phyloP scores from a whole-genome alignment of 768 basidiomycete genomes.

The Tricholomella constricta region DNA sequence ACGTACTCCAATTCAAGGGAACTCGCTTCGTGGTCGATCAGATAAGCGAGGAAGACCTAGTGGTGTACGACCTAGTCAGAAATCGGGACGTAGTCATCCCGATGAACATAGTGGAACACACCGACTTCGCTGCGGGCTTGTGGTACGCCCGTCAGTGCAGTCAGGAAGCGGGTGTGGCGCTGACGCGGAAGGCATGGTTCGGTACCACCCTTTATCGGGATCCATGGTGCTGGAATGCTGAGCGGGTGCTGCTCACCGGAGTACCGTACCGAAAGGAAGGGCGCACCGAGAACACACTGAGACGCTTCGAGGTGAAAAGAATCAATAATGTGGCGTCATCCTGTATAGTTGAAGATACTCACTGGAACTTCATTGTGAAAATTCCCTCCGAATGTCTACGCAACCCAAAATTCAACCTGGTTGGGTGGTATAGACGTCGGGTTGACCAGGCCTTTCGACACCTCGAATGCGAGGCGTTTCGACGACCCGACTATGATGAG shows the following conservation, averaged over 20 bases:
- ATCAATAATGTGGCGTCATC: neutral
- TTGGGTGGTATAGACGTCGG: neutral
- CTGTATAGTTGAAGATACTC: neutral
- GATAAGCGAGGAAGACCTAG: neutral
- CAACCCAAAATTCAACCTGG: neutral
- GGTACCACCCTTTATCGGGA: neutral
- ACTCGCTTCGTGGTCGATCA: neutral
- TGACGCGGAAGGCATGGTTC: neutral
- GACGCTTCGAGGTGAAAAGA: neutral
- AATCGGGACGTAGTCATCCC: neutral
- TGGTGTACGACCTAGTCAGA: neutral
- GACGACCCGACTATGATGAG: neutral
- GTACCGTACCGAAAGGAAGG: neutral
- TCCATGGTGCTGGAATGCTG: constrained; percentile 3
- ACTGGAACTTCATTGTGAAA: neutral
- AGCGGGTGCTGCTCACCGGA: neutral
- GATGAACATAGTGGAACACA: neutral
- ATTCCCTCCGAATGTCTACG: neutral
- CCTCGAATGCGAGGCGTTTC: neutral
- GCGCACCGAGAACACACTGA: neutral
- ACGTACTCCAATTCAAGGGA: neutral
- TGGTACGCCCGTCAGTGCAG: neutral
- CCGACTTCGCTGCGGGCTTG: neutral
- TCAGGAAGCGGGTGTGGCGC: neutral
- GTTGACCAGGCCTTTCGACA: neutral